Evolutionary conservation across 129 eudicot genomes (phyloP), one percentile per base, ranked within the genome.

Genomic region (Pulicaria dysenterica): DNA sequence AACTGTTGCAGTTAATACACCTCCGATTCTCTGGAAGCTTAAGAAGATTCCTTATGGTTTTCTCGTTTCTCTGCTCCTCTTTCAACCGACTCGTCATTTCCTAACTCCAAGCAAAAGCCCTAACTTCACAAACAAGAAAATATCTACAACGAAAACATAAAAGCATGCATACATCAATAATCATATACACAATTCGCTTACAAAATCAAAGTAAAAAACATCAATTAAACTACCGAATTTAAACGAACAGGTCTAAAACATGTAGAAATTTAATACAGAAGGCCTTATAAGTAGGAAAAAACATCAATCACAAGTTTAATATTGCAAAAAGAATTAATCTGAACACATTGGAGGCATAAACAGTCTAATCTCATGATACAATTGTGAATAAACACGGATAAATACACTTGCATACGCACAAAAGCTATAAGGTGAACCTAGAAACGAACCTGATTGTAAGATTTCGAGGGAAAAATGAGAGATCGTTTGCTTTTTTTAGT

Each of bases 1-100:
- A 78, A 37, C 87, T 85, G 73, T 87, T 85, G 75, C 96, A 90
- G 80, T 90, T 90, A 12, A 90, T 90, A 79, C 96, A 90, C 80
- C 89, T 76, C 31, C 94, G 85, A 74, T 90, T 90, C 53, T 83
- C 85, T 2, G 96, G 89, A 16, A 85, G 86, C 67, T 90, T 87
- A 59, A 90, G 88, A 64, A 90, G 89, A 77, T 50, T 78, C 69
- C 96, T 79, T 72, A 90, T 85, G 45, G 77, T 74, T 67, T 75
- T 83, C 83, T 90, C 96, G 58, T 90, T 87, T 71, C 72, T 80
- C 80, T 80, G 88, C 3, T 89, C 96, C 58, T 86, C 96, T 75
- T 82, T 89, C 56, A 84, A 38, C 38, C 90, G 83, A 76, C 60
- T 89, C 36, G 84, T 77, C 93, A 86, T 86, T 45, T 55, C 56